phyloP scores from a whole-genome alignment of 805 yeast genomes.

The Candida cerambycidarum region DNA sequence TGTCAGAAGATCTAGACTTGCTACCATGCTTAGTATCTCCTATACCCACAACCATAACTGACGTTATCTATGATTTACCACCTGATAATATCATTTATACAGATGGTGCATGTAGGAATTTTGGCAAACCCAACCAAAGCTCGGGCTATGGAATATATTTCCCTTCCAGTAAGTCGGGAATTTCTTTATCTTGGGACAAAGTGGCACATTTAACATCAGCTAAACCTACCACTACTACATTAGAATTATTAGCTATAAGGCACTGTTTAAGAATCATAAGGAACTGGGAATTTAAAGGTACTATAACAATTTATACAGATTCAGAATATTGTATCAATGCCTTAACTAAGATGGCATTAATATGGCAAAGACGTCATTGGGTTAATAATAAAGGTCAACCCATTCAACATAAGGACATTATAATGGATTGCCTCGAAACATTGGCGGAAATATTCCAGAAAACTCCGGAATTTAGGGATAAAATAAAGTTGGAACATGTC shows the following conservation, averaged over 20 bases:
- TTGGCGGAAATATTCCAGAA: slow-evolving; percentile 1
- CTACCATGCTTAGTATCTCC: background rate
- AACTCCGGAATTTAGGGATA: slow-evolving; percentile 25
- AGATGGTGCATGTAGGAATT: slow-evolving; percentile 75
- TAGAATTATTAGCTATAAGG: slow-evolving; percentile 70
- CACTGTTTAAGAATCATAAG: slow-evolving; percentile 44
- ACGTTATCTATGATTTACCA: background rate
- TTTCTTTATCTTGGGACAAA: slow-evolving; percentile 23
- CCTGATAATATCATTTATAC: slow-evolving; percentile 47
- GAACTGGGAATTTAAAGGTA: background rate
- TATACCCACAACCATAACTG: background rate
- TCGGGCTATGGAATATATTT: slow-evolving; percentile 74
- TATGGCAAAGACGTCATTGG: slow-evolving; percentile 61
- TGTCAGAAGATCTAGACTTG: background rate
- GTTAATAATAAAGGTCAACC: slow-evolving; percentile 39
- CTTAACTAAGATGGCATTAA: slow-evolving; percentile 53
- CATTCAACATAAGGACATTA: slow-evolving; percentile 55
- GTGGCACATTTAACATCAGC: slow-evolving; percentile 4
- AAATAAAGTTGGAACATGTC: slow-evolving; percentile 52
- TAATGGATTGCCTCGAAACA: slow-evolving; percentile 30
- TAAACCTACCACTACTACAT: slow-evolving; percentile 72
- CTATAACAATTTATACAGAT: slow-evolving; percentile 46
- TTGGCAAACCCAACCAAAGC: slow-evolving; percentile 42
- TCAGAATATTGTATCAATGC: slow-evolving; percentile 64
- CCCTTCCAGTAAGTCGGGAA: slow-evolving; percentile 50